These are phyloP conservation scores for Sinapis alba DNA, from an alignment of 441 rosid genomes.

Conservation along the genomic window DNA sequence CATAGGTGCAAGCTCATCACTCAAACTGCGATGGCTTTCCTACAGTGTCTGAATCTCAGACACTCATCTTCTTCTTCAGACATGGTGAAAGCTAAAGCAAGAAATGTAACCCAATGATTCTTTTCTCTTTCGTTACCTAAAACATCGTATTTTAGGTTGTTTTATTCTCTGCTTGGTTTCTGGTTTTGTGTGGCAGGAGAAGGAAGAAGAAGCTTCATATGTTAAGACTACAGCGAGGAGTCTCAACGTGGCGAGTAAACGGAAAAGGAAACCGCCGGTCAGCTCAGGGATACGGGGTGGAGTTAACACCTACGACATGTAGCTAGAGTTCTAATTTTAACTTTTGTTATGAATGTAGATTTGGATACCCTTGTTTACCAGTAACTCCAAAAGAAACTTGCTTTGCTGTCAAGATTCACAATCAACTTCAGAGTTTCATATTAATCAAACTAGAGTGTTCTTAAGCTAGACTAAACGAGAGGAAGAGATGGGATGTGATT, in stretches of 20 bases:
- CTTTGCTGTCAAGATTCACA: background rate
- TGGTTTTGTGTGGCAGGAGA: slow-evolving; percentile 20
- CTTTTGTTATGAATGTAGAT: slow-evolving; percentile 12
- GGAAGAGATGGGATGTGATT: too few relatives aligned
- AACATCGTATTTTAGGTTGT: background rate
- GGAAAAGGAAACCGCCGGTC: slow-evolving; percentile 4
- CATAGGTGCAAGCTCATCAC: slow-evolving; percentile 12
- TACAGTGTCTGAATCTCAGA: slow-evolving; percentile 18
- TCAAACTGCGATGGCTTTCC: slow-evolving; percentile 19
- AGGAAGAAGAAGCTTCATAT: slow-evolving; percentile 15
- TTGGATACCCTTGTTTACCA: slow-evolving; percentile 3
- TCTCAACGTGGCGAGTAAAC: background rate
- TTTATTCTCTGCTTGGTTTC: background rate
- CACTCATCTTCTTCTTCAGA: slow-evolving; percentile 24
- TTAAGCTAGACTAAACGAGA: too few relatives aligned
- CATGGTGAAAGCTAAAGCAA: slow-evolving; percentile 14
- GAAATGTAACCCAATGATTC: slow-evolving; percentile 6
- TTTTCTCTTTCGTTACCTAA: background rate
- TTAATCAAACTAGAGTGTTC: slow-evolving; percentile 18
- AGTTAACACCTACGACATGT: slow-evolving; percentile 33
- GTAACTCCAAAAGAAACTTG: slow-evolving; percentile 4
- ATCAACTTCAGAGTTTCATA: slow-evolving; percentile 10
- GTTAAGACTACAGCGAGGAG: slow-evolving; percentile 25
- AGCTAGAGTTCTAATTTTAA: background rate
- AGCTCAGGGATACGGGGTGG: slow-evolving; percentile 33